Evolutionary conservation across 345 rosid species (phyloP), one percentile per base, ranked within the genome.

Genomic region (Adansonia digitata): DNA sequence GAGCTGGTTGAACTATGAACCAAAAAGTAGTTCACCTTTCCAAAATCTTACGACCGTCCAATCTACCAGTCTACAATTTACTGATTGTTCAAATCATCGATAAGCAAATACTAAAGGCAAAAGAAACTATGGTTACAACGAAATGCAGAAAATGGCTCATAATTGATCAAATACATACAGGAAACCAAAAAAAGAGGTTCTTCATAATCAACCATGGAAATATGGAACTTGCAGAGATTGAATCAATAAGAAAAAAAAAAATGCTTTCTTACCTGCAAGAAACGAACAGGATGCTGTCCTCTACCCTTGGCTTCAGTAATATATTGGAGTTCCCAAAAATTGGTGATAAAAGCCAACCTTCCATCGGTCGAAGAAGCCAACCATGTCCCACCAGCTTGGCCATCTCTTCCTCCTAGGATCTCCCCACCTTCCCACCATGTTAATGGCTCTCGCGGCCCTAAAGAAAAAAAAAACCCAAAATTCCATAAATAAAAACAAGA

Each of bases 381-480:
- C 96, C 97, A 94, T 29, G 98, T 89, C 37, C 97, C 97, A 14
- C 97, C 94, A 18, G 89, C 97, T 26, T 80, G 55, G 39, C 73
- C 92, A 79, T 92, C 96, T 85, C 85, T 86, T 53, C 94, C 97
- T 20, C 97, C 97, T 53, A 89, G 49, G 73, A 93, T 86, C 77
- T 83, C 85, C 12, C 76, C 89, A 72, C 82, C 88, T 73, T 80
- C 84, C 93, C 95, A 90, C 94, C 95, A 91, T 48, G 75, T 82
- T 68, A 91, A 74, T 39, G 94, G 72, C 78, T 89, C 88, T 29
- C 22, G 34, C 10, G 88, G 85, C 87, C 98, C 90, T 79, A 62
- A 66, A 74, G 49, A 5, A n/a, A 42, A 42, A 10, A 42, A 10
- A 11, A 26, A 69, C 39, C 22, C 40, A 14, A 61, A 75, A 43